Evolutionary conservation across 768 basidiomycete species (phyloP).

Genomic region (Auriscalpium vulgare): DNA sequence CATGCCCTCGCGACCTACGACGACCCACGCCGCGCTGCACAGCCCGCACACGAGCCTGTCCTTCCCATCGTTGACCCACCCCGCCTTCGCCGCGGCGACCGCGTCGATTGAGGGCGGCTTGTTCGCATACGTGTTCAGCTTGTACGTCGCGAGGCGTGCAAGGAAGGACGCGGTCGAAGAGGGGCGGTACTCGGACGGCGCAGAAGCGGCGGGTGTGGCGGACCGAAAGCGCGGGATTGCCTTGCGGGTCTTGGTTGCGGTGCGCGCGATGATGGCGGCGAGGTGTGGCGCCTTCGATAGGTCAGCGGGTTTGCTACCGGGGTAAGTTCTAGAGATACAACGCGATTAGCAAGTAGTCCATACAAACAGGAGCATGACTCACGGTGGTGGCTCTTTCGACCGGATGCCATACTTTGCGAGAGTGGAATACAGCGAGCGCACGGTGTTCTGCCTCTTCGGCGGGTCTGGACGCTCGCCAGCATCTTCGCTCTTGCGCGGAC

Average conservation of each 20-base stretch:
- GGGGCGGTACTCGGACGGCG: slow-evolving; percentile 61
- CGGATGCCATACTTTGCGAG: slow-evolving; percentile 72
- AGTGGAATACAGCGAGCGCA: slow-evolving; percentile 66
- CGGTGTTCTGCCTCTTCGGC: slow-evolving; percentile 45
- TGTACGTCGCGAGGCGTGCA: slow-evolving; percentile 67
- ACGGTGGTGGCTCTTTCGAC: slow-evolving; percentile 36
- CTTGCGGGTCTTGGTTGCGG: slow-evolving; percentile 48
- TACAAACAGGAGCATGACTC: slow-evolving; percentile 10
- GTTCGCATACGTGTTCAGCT: slow-evolving; percentile 71
- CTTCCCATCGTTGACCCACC: slow-evolving; percentile 80
- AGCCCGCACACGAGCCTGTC: slow-evolving; percentile 69
- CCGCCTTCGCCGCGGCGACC: slow-evolving; percentile 74
- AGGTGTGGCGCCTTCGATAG: slow-evolving; percentile 60
- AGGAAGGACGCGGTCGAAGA: slow-evolving; percentile 72
- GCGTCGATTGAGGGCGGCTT: slow-evolving; percentile 70
- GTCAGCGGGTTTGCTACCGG: slow-evolving; percentile 20
- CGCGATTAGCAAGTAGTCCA: slow-evolving; percentile 1
- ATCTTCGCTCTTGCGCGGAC: slow-evolving; percentile 21
- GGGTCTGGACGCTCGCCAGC: slow-evolving; percentile 29
- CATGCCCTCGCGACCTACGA: slow-evolving; percentile 65
- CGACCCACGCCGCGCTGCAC: slow-evolving; percentile 67
- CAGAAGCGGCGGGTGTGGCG: slow-evolving; percentile 23
- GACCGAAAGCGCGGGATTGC: slow-evolving; percentile 37
- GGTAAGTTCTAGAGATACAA: slow-evolving; percentile 4
- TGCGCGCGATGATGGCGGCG: slow-evolving; percentile 61